Base-by-base conservation (phyloP, 495 filamentous ascomycete genomes). In the Lepraria neglecta region DNA sequence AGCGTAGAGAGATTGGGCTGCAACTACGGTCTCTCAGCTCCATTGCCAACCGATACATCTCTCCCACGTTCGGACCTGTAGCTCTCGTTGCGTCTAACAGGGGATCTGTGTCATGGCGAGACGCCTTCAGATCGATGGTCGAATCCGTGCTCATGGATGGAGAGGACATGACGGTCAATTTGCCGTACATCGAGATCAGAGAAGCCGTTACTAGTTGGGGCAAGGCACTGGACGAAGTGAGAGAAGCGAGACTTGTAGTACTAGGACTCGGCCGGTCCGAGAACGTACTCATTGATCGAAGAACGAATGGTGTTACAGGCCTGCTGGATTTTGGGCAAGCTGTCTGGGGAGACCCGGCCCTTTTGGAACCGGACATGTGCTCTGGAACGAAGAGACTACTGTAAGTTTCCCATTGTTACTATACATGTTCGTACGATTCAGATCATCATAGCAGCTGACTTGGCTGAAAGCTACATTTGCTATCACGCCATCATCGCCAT, bases 171-270 rank as follows among this genome's bases (percentile, higher is more conserved):
- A 76, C 84, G 38, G 78, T 91, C 55, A 76, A 80, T 54, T 69
- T 90, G 15, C 86, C 87, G 2, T 90, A 90, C 67, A 76, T 78
- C 17, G 72, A 78, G 58, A 80, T 91, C 51, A 78, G 87, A 42
- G 73, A 78, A 30, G 76, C 82, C 43, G 65, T 83, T 10, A 65
- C 61, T 62, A 70, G 75, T 38, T 72, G 81, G 53, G 77, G 75
- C 10, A 68, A 72, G 42, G 72, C 69, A 0, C 76, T 90, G 0
- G 83, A 87, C 24, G 74, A 81, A 57, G 76, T 89, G 6, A 77
- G 70, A 0, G 63, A 79, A 35, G 79, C 86, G 30, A 75, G 77
- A 21, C 73, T 89, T 4, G 76, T 84, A 14, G 71, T 88, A 0
- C 71, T 86, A 14, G 79, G 84, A 46, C 74, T 85, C 46, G 45